phyloP scores from a whole-genome alignment of 148 eudicot genomes.

The Spergularia bocconei region DNA sequence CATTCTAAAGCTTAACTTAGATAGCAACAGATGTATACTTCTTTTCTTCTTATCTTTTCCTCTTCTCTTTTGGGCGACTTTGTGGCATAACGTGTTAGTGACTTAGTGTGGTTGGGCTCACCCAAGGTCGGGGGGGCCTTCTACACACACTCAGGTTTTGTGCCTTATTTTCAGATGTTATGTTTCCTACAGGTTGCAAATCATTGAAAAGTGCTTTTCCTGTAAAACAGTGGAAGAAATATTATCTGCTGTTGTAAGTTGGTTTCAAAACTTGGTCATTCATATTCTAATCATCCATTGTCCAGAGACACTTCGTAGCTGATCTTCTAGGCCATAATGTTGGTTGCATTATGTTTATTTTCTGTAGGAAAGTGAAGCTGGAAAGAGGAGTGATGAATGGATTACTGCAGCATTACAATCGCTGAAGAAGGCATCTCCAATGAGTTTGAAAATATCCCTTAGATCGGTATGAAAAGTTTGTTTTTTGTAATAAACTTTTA shows the following conservation, averaged over 20 bases:
- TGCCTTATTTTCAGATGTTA: slow-evolving; percentile 2
- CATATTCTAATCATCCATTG: not conserved
- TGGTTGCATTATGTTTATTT: not conserved
- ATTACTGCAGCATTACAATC: slow-evolving; percentile 62
- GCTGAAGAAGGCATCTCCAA: slow-evolving; percentile 82
- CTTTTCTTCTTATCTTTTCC: not conserved
- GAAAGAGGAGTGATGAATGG: slow-evolving; percentile 57
- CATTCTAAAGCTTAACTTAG: too few relatives aligned
- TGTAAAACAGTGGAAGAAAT: slow-evolving; percentile 76
- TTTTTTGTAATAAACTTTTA: not conserved
- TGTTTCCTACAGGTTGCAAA: slow-evolving; percentile 51
- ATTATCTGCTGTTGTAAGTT: slow-evolving; percentile 68
- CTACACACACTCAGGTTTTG: not conserved
- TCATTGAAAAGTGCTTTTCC: slow-evolving; percentile 67
- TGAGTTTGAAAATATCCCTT: slow-evolving; percentile 84
- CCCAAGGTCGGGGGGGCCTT: not conserved
- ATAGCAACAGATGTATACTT: not conserved
- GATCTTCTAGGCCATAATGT: not conserved
- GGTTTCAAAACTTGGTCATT: not conserved
- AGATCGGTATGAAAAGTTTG: slow-evolving; percentile 58
- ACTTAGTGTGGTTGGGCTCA: not conserved
- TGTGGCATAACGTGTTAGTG: not conserved
- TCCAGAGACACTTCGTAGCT: not conserved
- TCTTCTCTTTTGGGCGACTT: not conserved
- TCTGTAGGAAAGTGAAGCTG: slow-evolving; percentile 63